Evolutionary conservation across 2,329 filamentous ascomycete species (phyloP), one percentile per base, ranked within the genome.

Genomic region (Paracoccidioides lutzii): DNA sequence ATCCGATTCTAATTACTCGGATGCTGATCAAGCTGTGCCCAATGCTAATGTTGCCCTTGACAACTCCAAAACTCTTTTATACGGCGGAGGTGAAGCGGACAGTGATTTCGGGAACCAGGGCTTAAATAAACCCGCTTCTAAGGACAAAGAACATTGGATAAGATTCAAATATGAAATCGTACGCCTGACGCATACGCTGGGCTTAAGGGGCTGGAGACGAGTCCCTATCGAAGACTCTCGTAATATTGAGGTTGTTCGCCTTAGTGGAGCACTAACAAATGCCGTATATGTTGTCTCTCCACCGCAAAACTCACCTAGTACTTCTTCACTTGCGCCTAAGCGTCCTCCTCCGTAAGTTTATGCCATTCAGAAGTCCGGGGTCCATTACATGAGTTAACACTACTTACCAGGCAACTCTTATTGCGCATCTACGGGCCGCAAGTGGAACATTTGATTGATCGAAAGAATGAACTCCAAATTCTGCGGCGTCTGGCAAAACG

Each of bases 211-310:
- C 8, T 98, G 93, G 93, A 82, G 90, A 54, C 83, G 83, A 58
- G 82, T 98, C 0, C 81, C 88, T 0, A 67, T 76, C 64, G 71
- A 74, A 33, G 55, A 64, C 42, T 67, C 72, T 42, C 60, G 62
- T 54, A 72, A 77, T 51, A 67, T 77, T 53, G 68, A 76, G 55
- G 70, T 77, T 57, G 64, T 75, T 41, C 68, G 76, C 42, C 67
- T 79, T 43, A 96, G 91, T 68, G 93, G 93, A 58, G 93, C 93
- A 7, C 73, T 98, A 62, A 98, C 93, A 22, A 98, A 98, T 67
- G 90, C 91, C 9, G 90, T 98, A 40, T 98, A 97, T 67, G 90
- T 95, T 52, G 90, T 97, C 28, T 86, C 83, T 1, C 90, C 91
- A 1, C 90, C 91, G 0, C 75, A 80, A 42, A 77, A 86, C 40